These are phyloP conservation scores for Aspergillus pseudoterreus DNA, from an alignment of 2,329 filamentous ascomycete genomes.

Conservation along the genomic window DNA sequence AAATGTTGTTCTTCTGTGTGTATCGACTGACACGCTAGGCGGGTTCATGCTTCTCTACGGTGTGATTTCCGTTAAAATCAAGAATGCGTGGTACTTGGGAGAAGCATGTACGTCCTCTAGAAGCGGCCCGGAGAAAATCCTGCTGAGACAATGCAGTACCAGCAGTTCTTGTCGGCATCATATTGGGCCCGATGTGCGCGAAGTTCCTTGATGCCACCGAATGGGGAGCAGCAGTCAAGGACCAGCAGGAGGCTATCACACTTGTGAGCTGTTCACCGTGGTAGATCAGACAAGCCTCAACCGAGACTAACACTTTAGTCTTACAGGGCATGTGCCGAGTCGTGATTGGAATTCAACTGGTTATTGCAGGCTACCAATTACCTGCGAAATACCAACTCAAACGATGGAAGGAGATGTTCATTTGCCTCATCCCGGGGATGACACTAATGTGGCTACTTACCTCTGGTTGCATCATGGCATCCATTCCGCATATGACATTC, in stretches of 20 bases:
- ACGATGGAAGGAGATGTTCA: constrained; percentile 4
- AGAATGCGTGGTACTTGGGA: constrained; percentile 2
- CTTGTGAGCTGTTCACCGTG: background rate
- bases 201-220: constrained; percentile 1
- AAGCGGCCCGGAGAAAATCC: background rate
- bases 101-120: background rate
- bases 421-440: constrained; percentile 3
- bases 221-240: constrained; percentile 1
- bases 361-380: constrained; percentile 2
- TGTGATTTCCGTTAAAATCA: constrained; percentile 2
- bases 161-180: constrained; percentile 1
- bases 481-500: constrained; percentile 1
- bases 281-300: background rate
- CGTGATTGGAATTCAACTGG: constrained; percentile 1
- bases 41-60: constrained; percentile 1
- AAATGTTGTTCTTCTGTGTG: background rate
- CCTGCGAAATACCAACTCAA: constrained; percentile 3
- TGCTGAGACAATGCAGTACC: background rate
- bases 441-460: constrained; percentile 4
- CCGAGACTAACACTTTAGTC: background rate
- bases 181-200: background rate
- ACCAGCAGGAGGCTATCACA: constrained; percentile 1
- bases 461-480: constrained; percentile 1
- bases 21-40: background rate
- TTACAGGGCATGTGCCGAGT: constrained; percentile 1